Percentiles rank a stretch among this genome's conserved stretches.
Conservation (phyloP, 176 grass and related monocot genomes). For the Eremochloa ophiuroides region DNA sequence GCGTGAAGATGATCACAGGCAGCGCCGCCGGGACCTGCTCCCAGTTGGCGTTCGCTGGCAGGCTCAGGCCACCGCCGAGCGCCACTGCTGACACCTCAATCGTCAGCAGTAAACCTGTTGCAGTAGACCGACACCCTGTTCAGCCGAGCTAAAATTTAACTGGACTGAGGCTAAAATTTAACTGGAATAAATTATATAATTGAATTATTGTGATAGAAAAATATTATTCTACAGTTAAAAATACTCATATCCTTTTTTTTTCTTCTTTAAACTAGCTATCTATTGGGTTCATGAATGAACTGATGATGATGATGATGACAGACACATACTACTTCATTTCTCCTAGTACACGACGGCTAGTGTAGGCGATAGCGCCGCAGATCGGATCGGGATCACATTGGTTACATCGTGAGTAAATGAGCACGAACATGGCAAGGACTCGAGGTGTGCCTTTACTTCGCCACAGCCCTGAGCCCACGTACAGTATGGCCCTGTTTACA, state of each 20-base stretch:
- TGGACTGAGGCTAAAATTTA: no score
- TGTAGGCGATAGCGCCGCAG: background rate
- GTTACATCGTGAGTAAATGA: background rate
- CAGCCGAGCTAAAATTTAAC: no score
- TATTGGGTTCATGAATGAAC: background rate
- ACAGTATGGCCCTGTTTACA: no score
- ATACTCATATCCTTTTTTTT: no score
- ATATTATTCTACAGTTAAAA: no score
- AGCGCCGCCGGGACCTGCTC: constrained; percentile 63
- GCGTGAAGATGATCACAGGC: constrained; percentile 80
- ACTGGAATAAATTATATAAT: no score
- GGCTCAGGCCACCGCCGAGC: constrained; percentile 46
- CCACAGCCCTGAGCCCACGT: no score
- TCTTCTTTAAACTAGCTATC: background rate
- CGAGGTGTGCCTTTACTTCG: background rate
- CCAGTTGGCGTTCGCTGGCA: constrained; percentile 59
- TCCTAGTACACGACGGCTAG: background rate
- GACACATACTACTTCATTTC: background rate
- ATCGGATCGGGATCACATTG: background rate
- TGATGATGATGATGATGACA: background rate
- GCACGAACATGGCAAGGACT: background rate
- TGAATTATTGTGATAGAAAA: no score
- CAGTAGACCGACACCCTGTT: background rate
- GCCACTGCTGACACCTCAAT: constrained; percentile 62
- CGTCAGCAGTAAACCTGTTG: constrained; percentile 51